phyloP scores from a whole-genome alignment of 139 green algal genomes.

The Yamagishiella unicocca region DNA sequence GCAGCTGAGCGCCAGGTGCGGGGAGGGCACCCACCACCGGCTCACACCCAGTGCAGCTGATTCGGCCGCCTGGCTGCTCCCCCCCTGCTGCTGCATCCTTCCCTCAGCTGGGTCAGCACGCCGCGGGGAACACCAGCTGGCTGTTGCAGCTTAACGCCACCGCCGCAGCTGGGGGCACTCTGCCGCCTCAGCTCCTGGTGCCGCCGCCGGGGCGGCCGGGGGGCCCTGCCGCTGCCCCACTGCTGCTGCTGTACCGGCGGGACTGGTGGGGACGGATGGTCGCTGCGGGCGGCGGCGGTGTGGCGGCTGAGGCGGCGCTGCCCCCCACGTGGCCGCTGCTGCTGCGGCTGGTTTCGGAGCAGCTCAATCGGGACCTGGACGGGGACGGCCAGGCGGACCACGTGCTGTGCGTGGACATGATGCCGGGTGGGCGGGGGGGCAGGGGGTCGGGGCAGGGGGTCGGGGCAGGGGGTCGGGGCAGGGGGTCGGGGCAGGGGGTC shows the following conservation, averaged over 20 bases:
- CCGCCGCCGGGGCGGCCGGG: background rate
- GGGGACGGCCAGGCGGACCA: constrained; percentile 9
- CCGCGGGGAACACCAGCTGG: constrained; percentile 13
- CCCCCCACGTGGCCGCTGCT: constrained; percentile 1
- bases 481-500: no score
- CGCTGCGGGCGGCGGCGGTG: background rate
- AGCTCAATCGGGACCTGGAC: constrained; percentile 9
- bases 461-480: no score
- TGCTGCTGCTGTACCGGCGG: constrained; percentile 27
- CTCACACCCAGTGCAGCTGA: no score
- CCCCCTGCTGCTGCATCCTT: background rate
- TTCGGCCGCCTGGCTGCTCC: no score
- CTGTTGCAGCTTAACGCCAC: background rate
- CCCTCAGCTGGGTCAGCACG: background rate
- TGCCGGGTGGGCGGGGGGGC: background rate
- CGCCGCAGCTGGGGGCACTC: background rate
- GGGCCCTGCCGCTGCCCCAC: background rate
- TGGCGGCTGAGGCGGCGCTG: background rate
- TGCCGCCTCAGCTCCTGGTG: background rate
- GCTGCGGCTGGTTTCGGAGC: background rate
- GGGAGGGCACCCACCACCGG: no score
- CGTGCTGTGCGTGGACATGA: constrained; percentile 21
- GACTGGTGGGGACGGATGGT: constrained; percentile 25
- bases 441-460: background rate
- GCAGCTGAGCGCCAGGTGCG: no score